Evolutionary conservation across 2,329 filamentous ascomycete species (phyloP).

Genomic region (Ophiosphaerella korrae): DNA sequence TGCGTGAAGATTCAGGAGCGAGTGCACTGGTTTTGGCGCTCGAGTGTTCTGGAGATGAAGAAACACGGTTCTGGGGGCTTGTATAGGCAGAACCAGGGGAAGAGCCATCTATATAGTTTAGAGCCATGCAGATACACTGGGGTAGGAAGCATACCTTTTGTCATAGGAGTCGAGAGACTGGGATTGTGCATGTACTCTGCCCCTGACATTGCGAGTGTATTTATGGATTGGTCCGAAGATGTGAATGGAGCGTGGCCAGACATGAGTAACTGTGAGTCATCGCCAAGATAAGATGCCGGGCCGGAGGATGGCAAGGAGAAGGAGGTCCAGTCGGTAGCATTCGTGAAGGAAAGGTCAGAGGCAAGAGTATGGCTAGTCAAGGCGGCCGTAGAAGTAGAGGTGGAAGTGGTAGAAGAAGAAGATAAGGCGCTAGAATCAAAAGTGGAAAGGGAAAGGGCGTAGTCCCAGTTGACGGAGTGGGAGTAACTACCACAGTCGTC

Average conservation of each 20-base stretch:
- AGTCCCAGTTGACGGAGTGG: conserved; percentile 36
- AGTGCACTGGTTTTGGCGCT: conserved; percentile 27
- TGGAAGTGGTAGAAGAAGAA: conserved; percentile 25
- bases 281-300: conserved; percentile 4
- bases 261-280: conserved; percentile 26
- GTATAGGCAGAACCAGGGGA: conserved; percentile 31
- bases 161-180: conserved; percentile 28
- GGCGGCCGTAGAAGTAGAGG: conserved; percentile 29
- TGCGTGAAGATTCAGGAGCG: conserved; percentile 29
- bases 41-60: conserved; percentile 33
- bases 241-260: conserved; percentile 14
- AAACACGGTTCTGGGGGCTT: conserved; percentile 29
- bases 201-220: conserved; percentile 23
- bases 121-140: background rate
- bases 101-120: conserved; percentile 29
- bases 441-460: conserved; percentile 29
- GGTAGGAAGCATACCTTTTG: conserved; percentile 25
- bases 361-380: conserved; percentile 22
- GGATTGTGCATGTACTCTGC: conserved; percentile 18
- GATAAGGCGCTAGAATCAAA: conserved; percentile 21
- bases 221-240: conserved; percentile 16
- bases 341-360: conserved; percentile 24
- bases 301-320: conserved; percentile 25
- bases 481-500: conserved; percentile 34
- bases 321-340: conserved; percentile 30